phyloP scores from a whole-genome alignment of 805 yeast species.

The Kuraishia capsulata region DNA sequence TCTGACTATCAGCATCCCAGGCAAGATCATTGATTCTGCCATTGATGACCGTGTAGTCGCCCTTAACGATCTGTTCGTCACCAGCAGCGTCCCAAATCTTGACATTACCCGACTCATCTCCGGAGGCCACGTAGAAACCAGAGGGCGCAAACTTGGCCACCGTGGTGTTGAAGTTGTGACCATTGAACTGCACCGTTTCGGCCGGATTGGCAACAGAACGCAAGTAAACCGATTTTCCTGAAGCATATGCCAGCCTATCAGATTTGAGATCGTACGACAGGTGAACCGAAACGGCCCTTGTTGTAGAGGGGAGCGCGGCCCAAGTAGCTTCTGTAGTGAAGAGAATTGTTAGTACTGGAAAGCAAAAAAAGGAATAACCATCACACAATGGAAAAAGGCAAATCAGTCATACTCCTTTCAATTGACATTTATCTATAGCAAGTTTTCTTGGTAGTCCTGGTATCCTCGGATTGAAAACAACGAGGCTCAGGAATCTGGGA shows the following conservation, averaged over 20 bases:
- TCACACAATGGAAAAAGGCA: neutral
- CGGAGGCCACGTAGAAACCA: conserved; percentile 85
- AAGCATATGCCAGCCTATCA: conserved; percentile 69
- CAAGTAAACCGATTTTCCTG: conserved; percentile 72
- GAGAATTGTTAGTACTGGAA: conserved; percentile 8
- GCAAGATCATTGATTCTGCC: conserved; percentile 78
- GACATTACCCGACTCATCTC: conserved; percentile 85
- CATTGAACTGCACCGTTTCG: conserved; percentile 55
- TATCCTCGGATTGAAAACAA: no score
- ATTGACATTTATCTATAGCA: no score
- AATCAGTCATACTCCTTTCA: conserved; percentile 5
- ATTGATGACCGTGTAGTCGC: conserved; percentile 64
- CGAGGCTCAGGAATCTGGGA: no score
- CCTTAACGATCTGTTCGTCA: conserved; percentile 53
- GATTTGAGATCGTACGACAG: conserved; percentile 65
- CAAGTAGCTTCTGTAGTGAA: conserved; percentile 25
- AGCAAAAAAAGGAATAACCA: neutral
- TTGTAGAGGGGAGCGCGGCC: conserved; percentile 78
- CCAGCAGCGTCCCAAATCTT: conserved; percentile 75
- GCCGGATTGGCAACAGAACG: conserved; percentile 52
- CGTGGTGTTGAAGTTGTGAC: conserved; percentile 64
- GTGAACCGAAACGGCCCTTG: conserved; percentile 60
- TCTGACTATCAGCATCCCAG: conserved; percentile 85
- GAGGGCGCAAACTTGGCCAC: conserved; percentile 85
- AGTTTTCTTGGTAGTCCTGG: no score